Evolutionary conservation across 1,284 basidiomycete species (phyloP).

Genomic region (Termitomyces sp.): DNA sequence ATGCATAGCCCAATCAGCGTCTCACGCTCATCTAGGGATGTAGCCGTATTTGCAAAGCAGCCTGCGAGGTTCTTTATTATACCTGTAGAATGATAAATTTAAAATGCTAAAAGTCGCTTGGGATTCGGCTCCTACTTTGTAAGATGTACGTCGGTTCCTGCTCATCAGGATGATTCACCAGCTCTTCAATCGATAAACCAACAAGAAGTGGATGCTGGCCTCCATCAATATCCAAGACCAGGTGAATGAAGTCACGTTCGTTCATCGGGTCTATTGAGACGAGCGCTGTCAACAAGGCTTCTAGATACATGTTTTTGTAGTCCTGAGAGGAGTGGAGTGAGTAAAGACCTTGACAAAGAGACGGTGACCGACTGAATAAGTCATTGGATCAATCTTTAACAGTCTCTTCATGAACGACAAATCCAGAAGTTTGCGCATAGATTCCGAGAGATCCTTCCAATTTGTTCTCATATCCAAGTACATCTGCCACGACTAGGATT

Average conservation of each 20-base stretch:
- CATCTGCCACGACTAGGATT: slow-evolving; percentile 55
- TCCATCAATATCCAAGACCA: slow-evolving; percentile 48
- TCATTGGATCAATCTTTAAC: slow-evolving; percentile 56
- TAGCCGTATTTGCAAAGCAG: background rate
- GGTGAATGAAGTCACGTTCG: slow-evolving; percentile 56
- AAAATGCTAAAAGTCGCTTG: background rate
- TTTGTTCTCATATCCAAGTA: slow-evolving; percentile 53
- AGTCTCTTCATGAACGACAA: slow-evolving; percentile 67
- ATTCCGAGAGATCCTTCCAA: slow-evolving; percentile 48
- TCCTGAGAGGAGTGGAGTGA: slow-evolving; percentile 28
- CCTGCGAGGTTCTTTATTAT: slow-evolving; percentile 9
- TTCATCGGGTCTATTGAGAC: slow-evolving; percentile 46
- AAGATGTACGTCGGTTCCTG: slow-evolving; percentile 4
- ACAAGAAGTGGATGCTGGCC: slow-evolving; percentile 47
- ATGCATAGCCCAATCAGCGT: background rate
- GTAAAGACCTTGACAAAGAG: slow-evolving; percentile 2
- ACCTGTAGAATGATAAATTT: background rate
- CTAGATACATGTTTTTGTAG: slow-evolving; percentile 49
- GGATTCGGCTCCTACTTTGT: background rate
- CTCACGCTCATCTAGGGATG: background rate
- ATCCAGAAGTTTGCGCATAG: slow-evolving; percentile 58
- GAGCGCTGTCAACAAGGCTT: slow-evolving; percentile 53
- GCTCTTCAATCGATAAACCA: slow-evolving; percentile 2
- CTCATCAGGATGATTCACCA: background rate
- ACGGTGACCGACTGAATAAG: slow-evolving; percentile 48